phyloP scores from a whole-genome alignment of 148 eudicot species.

The Diospyros lotus region DNA sequence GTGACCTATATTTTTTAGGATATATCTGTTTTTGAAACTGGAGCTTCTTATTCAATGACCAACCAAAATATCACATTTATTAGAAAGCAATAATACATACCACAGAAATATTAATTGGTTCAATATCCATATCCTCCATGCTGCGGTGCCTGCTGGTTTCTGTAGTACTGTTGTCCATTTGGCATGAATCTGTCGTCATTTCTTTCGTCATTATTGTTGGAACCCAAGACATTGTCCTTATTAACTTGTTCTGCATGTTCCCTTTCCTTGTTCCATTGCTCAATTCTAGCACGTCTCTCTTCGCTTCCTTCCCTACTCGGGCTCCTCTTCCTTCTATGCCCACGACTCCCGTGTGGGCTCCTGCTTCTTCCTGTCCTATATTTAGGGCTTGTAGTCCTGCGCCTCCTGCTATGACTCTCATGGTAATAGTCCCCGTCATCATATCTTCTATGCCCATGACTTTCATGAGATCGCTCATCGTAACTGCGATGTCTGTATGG shows the following conservation, averaged over 20 bases:
- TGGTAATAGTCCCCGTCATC: constrained; percentile 65
- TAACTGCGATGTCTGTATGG: constrained; percentile 72
- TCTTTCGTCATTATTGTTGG: constrained; percentile 17
- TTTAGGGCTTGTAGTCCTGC: constrained; percentile 56
- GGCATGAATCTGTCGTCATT: constrained; percentile 17
- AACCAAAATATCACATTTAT: background rate
- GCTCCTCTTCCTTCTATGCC: constrained; percentile 57
- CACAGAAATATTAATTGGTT: constrained; percentile 22
- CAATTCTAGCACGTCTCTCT: constrained; percentile 92
- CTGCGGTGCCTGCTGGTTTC: constrained; percentile 26
- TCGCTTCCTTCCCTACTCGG: constrained; percentile 80
- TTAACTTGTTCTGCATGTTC: constrained; percentile 52
- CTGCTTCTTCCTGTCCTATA: constrained; percentile 63
- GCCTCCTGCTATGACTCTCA: constrained; percentile 66
- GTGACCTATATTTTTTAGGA: constrained; percentile 36
- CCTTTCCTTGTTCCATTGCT: constrained; percentile 92
- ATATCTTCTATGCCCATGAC: constrained; percentile 61
- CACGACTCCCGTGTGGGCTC: constrained; percentile 36
- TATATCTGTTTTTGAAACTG: constrained; percentile 11
- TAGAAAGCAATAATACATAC: constrained; percentile 41
- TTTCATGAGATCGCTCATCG: constrained; percentile 65
- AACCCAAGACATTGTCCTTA: constrained; percentile 20
- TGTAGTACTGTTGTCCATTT: constrained; percentile 32
- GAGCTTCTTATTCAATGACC: background rate
- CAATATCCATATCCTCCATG: constrained; percentile 38